Conservation (phyloP, 1,284 basidiomycete genomes). For the Exobasidium cylindrosporum region DNA sequence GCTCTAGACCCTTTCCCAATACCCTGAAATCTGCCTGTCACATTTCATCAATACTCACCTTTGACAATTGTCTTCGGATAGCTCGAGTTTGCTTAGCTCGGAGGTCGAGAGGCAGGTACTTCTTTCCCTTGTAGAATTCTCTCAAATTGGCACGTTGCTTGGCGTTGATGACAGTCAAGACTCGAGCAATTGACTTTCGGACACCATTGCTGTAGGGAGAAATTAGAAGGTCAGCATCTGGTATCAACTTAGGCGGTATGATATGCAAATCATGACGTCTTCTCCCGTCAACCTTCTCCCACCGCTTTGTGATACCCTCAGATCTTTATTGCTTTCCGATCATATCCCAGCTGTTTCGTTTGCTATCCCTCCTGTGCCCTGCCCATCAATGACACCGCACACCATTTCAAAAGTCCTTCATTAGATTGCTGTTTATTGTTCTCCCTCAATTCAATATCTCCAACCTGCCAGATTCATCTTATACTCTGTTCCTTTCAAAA, state of each 20-base stretch:
- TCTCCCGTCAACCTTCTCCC: no score
- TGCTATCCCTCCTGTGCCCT: neutral
- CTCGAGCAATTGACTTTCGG: conserved; percentile 98
- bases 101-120: conserved; percentile 94
- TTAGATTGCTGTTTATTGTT: neutral
- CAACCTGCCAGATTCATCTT: no score
- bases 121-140: conserved; percentile 97
- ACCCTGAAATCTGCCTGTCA: no score
- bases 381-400: no score
- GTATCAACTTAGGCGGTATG: no score
- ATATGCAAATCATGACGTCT: no score
- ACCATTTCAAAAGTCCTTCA: no score
- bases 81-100: conserved; percentile 98
- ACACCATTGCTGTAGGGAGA: conserved; percentile 72
- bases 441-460: neutral
- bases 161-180: conserved; percentile 97
- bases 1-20: no score
- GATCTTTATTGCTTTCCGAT: neutral
- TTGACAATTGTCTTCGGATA: conserved; percentile 90
- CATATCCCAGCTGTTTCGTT: neutral
- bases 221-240: conserved; percentile 16
- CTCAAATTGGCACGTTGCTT: conserved; percentile 95
- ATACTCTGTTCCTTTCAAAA: no score
- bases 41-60: conserved; percentile 65
- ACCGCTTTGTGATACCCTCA: no score